Evolutionary conservation across 108 stramenopile genomes (phyloP).

Genomic region (Fistulifera pelliculosa): DNA sequence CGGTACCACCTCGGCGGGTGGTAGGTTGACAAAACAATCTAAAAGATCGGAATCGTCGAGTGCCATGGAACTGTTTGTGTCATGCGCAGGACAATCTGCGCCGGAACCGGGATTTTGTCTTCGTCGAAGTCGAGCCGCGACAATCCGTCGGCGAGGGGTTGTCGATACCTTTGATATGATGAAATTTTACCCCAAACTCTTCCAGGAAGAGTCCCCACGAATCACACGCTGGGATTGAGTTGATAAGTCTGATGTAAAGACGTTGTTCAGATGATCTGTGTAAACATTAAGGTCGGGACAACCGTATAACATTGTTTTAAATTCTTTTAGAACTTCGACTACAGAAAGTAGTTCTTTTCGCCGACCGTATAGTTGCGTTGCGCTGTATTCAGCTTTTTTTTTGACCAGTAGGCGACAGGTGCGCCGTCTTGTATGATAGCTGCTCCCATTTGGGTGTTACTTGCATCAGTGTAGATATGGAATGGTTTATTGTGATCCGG

Average conservation of each 20-base stretch:
- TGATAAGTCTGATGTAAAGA: constrained; percentile 8
- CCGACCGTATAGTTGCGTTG: constrained; percentile 30
- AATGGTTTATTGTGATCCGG: constrained; percentile 33
- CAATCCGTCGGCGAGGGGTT: constrained; percentile 23
- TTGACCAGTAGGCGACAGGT: constrained; percentile 31
- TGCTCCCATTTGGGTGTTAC: constrained; percentile 32
- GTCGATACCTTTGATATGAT: constrained; percentile 25
- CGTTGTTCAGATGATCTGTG: constrained; percentile 35
- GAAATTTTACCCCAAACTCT: constrained; percentile 25
- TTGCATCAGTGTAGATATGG: constrained; percentile 37
- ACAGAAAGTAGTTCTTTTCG: constrained; percentile 36
- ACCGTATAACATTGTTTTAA: constrained; percentile 15
- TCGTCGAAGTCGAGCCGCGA: constrained; percentile 7
- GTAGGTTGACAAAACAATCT: constrained; percentile 7
- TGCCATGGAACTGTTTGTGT: background rate
- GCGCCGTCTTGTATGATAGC: constrained; percentile 19
- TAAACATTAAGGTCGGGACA: constrained; percentile 18
- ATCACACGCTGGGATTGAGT: constrained; percentile 27
- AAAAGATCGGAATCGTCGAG: background rate
- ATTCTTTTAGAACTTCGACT: constrained; percentile 30
- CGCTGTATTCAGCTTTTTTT: constrained; percentile 25
- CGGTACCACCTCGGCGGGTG: too few relatives aligned
- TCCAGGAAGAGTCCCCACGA: constrained; percentile 35
- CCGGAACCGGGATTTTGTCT: background rate
- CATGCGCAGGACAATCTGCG: background rate